Evolutionary conservation across 1,284 basidiomycete genomes (phyloP).

Genomic region (Waitea zeae): DNA sequence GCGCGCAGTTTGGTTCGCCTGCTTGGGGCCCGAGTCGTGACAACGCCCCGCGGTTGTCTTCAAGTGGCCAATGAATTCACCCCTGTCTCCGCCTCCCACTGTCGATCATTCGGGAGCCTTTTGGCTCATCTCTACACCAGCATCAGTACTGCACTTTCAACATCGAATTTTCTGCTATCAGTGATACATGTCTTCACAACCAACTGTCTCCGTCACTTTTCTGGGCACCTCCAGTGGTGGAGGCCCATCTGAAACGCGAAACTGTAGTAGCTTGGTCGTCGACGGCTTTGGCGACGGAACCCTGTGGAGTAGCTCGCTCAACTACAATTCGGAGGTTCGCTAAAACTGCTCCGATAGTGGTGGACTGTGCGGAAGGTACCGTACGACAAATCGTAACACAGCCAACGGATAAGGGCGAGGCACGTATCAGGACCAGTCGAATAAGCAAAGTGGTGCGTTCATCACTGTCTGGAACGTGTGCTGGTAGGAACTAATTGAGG

Average conservation of each 20-base stretch:
- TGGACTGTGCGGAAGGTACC: constrained; percentile 82
- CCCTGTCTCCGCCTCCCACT: too few species aligned
- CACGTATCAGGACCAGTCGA: constrained; percentile 28
- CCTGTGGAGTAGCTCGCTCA: constrained; percentile 37
- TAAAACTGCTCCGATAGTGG: constrained; percentile 28
- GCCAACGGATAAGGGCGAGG: constrained; percentile 12
- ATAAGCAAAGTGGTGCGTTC: constrained; percentile 62
- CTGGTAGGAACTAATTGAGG: too few species aligned
- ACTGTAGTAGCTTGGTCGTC: constrained; percentile 53
- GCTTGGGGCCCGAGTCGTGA: too few species aligned
- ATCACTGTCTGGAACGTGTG: too few species aligned
- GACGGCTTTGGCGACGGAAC: constrained; percentile 33
- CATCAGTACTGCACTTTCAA: too few species aligned
- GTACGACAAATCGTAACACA: constrained; percentile 31
- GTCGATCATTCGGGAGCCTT: too few species aligned
- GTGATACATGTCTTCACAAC: too few species aligned
- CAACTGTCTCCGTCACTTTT: constrained; percentile 34
- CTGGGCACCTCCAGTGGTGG: constrained; percentile 61
- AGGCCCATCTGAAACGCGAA: constrained; percentile 47
- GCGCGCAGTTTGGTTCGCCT: too few species aligned
- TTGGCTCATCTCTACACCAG: too few species aligned
- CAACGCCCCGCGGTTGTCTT: too few species aligned
- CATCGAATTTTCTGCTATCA: too few species aligned
- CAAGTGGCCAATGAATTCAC: too few species aligned
- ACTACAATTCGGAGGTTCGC: constrained; percentile 6